Evolutionary conservation across 768 basidiomycete species (phyloP).

Genomic region (Mrakia hoshinonis): DNA sequence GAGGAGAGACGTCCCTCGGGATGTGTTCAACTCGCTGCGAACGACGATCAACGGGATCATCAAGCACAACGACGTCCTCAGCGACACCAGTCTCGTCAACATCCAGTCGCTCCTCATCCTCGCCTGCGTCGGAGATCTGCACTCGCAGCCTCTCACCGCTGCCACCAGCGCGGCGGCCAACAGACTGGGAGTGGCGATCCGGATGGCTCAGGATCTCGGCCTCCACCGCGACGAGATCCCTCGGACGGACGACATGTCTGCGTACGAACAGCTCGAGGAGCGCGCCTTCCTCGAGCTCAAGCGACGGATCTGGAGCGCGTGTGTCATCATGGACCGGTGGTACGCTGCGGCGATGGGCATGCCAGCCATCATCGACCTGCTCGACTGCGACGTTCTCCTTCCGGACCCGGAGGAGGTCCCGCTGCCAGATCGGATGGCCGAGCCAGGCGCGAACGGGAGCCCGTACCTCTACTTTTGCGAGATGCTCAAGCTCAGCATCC

Average conservation of each 20-base stretch:
- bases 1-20: conserved; percentile 63
- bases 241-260: conserved; percentile 42
- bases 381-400: conserved; percentile 73
- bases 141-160: conserved; percentile 75
- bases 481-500: conserved; percentile 79
- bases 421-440: conserved; percentile 1
- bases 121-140: conserved; percentile 79
- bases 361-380: conserved; percentile 80
- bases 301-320: conserved; percentile 85
- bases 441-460: conserved; percentile 18
- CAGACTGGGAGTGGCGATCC: conserved; percentile 70
- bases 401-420: conserved; percentile 50
- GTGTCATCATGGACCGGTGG: conserved; percentile 92
- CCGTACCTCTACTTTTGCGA: conserved; percentile 64
- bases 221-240: conserved; percentile 72
- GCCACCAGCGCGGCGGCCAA: conserved; percentile 58
- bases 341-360: conserved; percentile 41
- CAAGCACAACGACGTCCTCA: conserved; percentile 80
- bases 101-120: conserved; percentile 79
- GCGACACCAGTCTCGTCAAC: conserved; percentile 73
- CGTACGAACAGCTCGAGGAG: conserved; percentile 54
- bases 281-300: conserved; percentile 60
- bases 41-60: conserved; percentile 77
- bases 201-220: conserved; percentile 97
- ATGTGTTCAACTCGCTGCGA: conserved; percentile 82